Evolutionary conservation across 2,329 filamentous ascomycete genomes (phyloP), one percentile per base, ranked within the genome.

Genomic region (Plenodomus lindquistii): DNA sequence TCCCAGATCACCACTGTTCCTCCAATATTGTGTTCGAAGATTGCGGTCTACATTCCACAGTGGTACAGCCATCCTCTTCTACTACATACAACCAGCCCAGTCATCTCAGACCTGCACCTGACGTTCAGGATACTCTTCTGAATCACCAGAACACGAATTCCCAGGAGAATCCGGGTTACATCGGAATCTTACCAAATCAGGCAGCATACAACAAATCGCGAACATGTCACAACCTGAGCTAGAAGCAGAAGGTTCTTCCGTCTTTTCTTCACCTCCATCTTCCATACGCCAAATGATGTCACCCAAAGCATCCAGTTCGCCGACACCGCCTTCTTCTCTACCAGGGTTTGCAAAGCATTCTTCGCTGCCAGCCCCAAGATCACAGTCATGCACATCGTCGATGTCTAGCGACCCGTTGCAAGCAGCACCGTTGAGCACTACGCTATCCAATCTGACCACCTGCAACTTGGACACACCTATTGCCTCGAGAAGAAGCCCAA

Each of bases 191-290:
- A 4, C 4, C 6, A 15, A 31, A 13, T 8, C 27, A 31, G 10
- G 44, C 50, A 38, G 40, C 54, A 44, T 44, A 40, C 18, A 45
- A 38, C 18, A 40, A 24, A 29, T 29, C 40, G 11, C 9, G 34
- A 41, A 27, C 7, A 59, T 58, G 50, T 43, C 49, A n/a, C 39
- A 44, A 20, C 20, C 44, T 11, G 22, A 24, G 11, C 22, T 11
- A 13, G 20, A 31, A 18, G 16, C 20, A n/a, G 22, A 34, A 35
- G 54, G 51, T 16, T 56, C 55, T 16, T 44, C 59, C 11, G 11
- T 31, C 9, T 44, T 59, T 7, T 60, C 59, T 20, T 54, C 51
- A 0, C 40, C 46, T 6, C 46, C 36, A 11, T 46, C 53, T 7
- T 22, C 34, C 11, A 15, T 39, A 29, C 24, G 34, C 24, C 45